Conservation (phyloP, 352 stramenopile genomes). For the Phytophthora tentaculata region DNA sequence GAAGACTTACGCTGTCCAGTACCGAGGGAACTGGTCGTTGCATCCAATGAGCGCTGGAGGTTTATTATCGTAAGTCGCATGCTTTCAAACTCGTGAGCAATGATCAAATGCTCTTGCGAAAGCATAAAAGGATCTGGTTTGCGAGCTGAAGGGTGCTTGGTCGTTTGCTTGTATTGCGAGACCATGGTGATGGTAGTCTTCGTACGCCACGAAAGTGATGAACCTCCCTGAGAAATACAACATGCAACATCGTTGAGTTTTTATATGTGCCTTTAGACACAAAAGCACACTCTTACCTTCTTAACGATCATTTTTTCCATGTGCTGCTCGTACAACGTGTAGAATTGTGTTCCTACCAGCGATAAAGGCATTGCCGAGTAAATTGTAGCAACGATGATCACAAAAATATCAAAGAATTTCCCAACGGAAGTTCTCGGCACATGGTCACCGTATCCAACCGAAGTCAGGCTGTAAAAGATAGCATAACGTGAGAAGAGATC, state of each 20-base stretch:
- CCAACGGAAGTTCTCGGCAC: constrained; percentile 65
- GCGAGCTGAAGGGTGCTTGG: constrained; percentile 3
- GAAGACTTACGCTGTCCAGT: constrained; percentile 37
- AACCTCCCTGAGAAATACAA: constrained; percentile 46
- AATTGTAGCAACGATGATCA: constrained; percentile 67
- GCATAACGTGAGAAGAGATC: background rate
- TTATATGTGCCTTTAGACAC: too few species aligned
- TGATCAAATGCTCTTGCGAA: constrained; percentile 48
- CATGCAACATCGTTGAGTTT: too few species aligned
- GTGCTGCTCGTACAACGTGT: constrained; percentile 71
- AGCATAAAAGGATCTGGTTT: constrained; percentile 45
- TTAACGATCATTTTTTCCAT: constrained; percentile 68
- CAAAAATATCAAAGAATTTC: constrained; percentile 66
- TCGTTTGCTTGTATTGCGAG: constrained; percentile 26
- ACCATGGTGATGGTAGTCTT: constrained; percentile 43
- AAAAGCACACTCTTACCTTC: constrained; percentile 33
- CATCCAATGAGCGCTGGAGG: constrained; percentile 56
- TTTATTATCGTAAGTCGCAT: constrained; percentile 62
- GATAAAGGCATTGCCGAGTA: constrained; percentile 84
- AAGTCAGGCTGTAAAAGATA: constrained; percentile 52
- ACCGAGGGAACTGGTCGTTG: constrained; percentile 39
- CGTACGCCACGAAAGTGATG: constrained; percentile 57
- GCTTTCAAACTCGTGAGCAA: constrained; percentile 52
- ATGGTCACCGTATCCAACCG: constrained; percentile 80
- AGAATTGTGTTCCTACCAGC: constrained; percentile 77